Evolutionary conservation across 2,329 filamentous ascomycete genomes (phyloP).

Genomic region (Falciphora oryzae): DNA sequence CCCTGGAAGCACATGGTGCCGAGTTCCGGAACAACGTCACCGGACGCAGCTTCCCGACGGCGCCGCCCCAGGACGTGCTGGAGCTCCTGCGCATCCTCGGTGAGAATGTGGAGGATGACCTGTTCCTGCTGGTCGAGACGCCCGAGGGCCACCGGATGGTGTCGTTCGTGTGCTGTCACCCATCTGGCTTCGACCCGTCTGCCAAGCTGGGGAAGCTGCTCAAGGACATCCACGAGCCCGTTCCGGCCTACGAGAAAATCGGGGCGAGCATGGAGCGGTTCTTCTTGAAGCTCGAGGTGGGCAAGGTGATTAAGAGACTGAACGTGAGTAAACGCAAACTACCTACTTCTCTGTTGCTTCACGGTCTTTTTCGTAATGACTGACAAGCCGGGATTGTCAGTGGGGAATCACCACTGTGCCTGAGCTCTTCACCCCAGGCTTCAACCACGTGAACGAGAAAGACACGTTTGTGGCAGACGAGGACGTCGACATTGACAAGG

Average conservation of each 20-base stretch:
- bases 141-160: slow-evolving; percentile 35
- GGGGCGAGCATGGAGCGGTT: slow-evolving; percentile 49
- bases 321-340: slow-evolving; percentile 34
- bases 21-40: slow-evolving; percentile 37
- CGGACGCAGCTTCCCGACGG: slow-evolving; percentile 21
- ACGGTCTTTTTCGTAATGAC: neutral
- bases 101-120: slow-evolving; percentile 49
- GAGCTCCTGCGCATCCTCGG: slow-evolving; percentile 19
- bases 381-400: slow-evolving; percentile 21
- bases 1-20: slow-evolving; percentile 24
- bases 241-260: slow-evolving; percentile 50
- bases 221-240: slow-evolving; percentile 44
- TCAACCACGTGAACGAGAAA: slow-evolving; percentile 31
- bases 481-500: slow-evolving; percentile 33
- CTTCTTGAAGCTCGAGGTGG: slow-evolving; percentile 41
- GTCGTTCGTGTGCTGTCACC: slow-evolving; percentile 47
- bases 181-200: slow-evolving; percentile 46
- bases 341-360: neutral
- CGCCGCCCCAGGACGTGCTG: slow-evolving; percentile 23
- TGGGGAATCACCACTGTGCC: slow-evolving; percentile 43
- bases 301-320: slow-evolving; percentile 41
- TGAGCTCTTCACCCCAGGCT: slow-evolving; percentile 32
- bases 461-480: slow-evolving; percentile 28
- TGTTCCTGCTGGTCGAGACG: slow-evolving; percentile 43
- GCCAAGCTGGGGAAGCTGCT: slow-evolving; percentile 43